phyloP scores from a whole-genome alignment of 2,329 filamentous ascomycete genomes.

The Akanthomyces dipterigenus region DNA sequence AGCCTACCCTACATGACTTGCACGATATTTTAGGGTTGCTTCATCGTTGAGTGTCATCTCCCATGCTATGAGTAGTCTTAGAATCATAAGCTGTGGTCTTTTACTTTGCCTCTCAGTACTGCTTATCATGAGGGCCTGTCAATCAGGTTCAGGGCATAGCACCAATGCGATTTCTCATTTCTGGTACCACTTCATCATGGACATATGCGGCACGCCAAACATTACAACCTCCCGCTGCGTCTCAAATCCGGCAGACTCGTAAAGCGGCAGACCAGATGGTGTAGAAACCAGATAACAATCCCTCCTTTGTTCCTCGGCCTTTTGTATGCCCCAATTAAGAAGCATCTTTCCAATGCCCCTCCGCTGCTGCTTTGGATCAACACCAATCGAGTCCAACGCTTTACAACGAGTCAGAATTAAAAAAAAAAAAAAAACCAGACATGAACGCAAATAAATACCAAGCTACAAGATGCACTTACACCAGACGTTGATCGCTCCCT shows the following conservation, averaged over 20 bases:
- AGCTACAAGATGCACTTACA: slow-evolving; percentile 6
- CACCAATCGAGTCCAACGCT: slow-evolving; percentile 16
- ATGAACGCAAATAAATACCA: background rate
- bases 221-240: slow-evolving; percentile 9
- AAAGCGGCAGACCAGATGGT: slow-evolving; percentile 12
- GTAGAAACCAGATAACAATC: slow-evolving; percentile 15
- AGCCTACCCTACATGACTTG: background rate
- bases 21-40: background rate
- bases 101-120: too few relatives aligned
- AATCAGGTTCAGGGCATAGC: too few relatives aligned
- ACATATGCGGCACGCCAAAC: slow-evolving; percentile 12
- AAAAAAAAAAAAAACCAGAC: background rate
- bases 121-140: too few relatives aligned
- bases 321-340: slow-evolving; percentile 14
- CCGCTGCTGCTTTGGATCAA: slow-evolving; percentile 14
- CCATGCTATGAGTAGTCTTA: background rate
- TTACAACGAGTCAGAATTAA: background rate
- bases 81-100: too few relatives aligned
- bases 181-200: slow-evolving; percentile 11
- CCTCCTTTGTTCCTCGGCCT: slow-evolving; percentile 11
- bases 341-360: slow-evolving; percentile 15
- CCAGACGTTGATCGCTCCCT: slow-evolving; percentile 14
- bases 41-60: background rate
- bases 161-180: background rate
- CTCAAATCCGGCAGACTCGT: slow-evolving; percentile 11